Base-by-base conservation (phyloP, 768 basidiomycete genomes). In the Paxillus involutus region DNA sequence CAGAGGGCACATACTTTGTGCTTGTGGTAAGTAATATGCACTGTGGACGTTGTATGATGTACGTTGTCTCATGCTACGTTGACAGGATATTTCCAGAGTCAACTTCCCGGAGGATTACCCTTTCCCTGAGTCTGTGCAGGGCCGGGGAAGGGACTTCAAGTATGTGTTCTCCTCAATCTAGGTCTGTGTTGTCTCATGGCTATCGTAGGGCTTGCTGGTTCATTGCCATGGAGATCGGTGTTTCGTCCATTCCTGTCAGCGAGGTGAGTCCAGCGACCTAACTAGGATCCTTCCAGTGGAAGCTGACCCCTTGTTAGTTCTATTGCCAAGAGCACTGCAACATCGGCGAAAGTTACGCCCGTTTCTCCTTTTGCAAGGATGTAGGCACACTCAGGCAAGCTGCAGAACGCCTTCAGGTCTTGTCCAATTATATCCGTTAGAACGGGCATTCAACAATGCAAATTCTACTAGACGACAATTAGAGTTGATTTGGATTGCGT, bases 301-400 rank as follows among this genome's bases (percentile, higher is more conserved):
- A 56, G 65, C 40, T 59, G 44, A 53, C 47, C 51, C 49, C 24
- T 44, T 56, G 29, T 35, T 55, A 95, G 91, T 98, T 98, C 73
- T 98, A 96, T 73, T 94, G 92, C 65, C 80, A 85, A 60, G 90
- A 92, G 52, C 95, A 98, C 65, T 80, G 85, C 26, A 71, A 72
- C 53, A 91, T 97, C 51, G 95, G 95, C 26, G 94, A 96, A 70
- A 85, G 77, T 44, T 96, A 87, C 65, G 85, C 82, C 19, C 83
- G 93, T 52, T 98, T 98, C 68, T 88, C 94, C 1, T 94, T 97
- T 77, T 98, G 97, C 79, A 99, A 99, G 68, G 96, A 98, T 63
- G 58, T 85, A 17, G 91, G 91, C 40, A 96, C 93, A 0, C 79
- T 99, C 14, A 80, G 75, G 55, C 76, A 73, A 19, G 97, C 97